Evolutionary conservation across 352 stramenopile genomes (phyloP), one percentile per base, ranked within the genome.

Genomic region (Aphanomyces invadans): DNA sequence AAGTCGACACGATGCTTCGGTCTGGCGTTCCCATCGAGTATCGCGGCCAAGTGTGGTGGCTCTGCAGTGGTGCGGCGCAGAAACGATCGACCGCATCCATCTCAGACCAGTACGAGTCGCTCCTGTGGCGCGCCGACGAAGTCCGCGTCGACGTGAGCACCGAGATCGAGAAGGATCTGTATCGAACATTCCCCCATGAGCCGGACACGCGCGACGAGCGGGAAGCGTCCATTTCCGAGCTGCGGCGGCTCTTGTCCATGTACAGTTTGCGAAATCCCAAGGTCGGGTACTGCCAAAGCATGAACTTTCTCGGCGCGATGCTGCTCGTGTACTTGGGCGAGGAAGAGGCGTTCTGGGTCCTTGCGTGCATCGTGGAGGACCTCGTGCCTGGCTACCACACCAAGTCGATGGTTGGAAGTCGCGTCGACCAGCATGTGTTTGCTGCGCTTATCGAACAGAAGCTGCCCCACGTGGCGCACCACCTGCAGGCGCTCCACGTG

Each of bases 101-200:
- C 3, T 21, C 31, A 10, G 81, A 90, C 54, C 79, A 82, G 42
- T 93, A 90, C 53, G 54, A 74, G 3, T 65, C 73, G 26, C 73
- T 91, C 5, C 36, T 94, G 26, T 82, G 72, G 28, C 72, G 89
- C 28, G 86, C 70, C 62, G 83, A 87, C 56, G 78, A 82, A 60
- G 78, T 81, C 4, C 70, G 52, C 19, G 25, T 38, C n/a, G 28
- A 65, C 39, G 69, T 73, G 15, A 74, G 75, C 25, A 78, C 90
- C 72, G 88, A 96, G 62, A 95, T 96, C 49, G 88, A 95, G 70
- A 96, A 96, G 63, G 88, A 96, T 70, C 48, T 96, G 59, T 84
- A 87, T 11, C 72, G 86, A 23, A 95, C 84, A 17, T 95, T 95
- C 59, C 83, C 84, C 3, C 55, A 72, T 52, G 1, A 70, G 70